A percentile compares a stretch with the other conserved stretches of the same genome.
These are phyloP conservation scores for Suhomyces guaymorum DNA, from an alignment of 1,139 yeast genomes.

Conservation along the genomic window DNA sequence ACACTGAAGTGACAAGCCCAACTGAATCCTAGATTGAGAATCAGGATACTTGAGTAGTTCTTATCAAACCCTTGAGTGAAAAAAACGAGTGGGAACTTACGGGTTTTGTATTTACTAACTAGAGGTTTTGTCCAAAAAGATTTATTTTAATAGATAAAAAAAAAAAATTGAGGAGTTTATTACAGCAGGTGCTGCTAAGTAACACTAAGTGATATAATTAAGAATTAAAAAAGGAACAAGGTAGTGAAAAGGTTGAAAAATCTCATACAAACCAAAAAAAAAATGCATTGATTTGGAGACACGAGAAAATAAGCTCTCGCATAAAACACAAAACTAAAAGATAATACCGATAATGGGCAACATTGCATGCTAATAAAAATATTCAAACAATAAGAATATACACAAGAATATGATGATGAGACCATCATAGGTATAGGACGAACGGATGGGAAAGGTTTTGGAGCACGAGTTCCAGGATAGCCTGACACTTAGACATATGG, in stretches of 20 bases:
- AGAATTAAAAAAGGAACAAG: slow-evolving; percentile 12
- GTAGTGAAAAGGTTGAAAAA: slow-evolving; percentile 4
- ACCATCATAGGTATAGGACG: too few relatives aligned
- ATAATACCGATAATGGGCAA: slow-evolving; percentile 5
- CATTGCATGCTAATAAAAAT: slow-evolving; percentile 7
- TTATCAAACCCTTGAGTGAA: slow-evolving; percentile 7
- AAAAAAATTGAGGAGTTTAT: slow-evolving; percentile 7
- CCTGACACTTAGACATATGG: too few relatives aligned
- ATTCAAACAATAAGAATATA: slow-evolving; percentile 5
- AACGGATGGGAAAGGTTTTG: too few relatives aligned
- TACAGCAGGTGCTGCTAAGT: slow-evolving; percentile 3
- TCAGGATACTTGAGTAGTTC: slow-evolving; percentile 5
- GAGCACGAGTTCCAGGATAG: too few relatives aligned
- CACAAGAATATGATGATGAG: slow-evolving; percentile 4
- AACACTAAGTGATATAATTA: slow-evolving; percentile 12
- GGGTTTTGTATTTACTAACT: slow-evolving; percentile 12
- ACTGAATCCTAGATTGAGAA: slow-evolving; percentile 2
- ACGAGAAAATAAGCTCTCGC: slow-evolving; percentile 2
- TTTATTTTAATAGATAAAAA: slow-evolving; percentile 9
- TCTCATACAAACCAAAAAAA: slow-evolving; percentile 8
- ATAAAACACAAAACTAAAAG: slow-evolving; percentile 6
- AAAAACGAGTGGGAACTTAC: slow-evolving; percentile 12
- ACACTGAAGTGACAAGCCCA: slow-evolving; percentile 3
- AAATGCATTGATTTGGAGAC: slow-evolving; percentile 1
- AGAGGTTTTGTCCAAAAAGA: slow-evolving; percentile 5